These are phyloP conservation scores for Debaryomyces nepalensis DNA, from an alignment of 1,139 yeast species.

Conservation along the genomic window DNA sequence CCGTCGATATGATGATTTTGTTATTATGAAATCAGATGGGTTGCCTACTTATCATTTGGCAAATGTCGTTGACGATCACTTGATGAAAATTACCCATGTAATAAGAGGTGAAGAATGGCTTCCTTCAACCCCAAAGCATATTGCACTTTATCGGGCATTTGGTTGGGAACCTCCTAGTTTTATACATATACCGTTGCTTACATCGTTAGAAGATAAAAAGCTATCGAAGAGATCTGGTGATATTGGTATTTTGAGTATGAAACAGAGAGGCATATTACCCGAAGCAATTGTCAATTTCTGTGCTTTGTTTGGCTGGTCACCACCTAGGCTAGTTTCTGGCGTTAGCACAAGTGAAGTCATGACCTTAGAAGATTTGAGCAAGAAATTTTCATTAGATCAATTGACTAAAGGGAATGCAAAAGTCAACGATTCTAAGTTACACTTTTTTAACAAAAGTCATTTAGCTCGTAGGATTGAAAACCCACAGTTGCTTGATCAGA, in stretches of 20 bases:
- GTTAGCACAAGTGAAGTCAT: constrained; percentile 64
- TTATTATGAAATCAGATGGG: constrained; percentile 86
- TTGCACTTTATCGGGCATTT: constrained; percentile 82
- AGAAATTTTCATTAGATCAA: constrained; percentile 59
- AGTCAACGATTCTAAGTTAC: constrained; percentile 77
- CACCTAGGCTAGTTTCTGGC: constrained; percentile 59
- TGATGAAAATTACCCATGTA: constrained; percentile 92
- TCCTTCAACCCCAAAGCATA: constrained; percentile 92
- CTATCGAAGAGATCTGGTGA: constrained; percentile 87
- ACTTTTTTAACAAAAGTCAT: constrained; percentile 75
- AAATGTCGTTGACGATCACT: constrained; percentile 90
- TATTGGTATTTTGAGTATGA: constrained; percentile 65
- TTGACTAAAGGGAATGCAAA: constrained; percentile 93
- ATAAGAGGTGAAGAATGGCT: constrained; percentile 98
- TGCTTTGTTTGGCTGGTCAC: constrained; percentile 95
- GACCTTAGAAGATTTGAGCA: constrained; percentile 55
- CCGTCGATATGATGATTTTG: constrained; percentile 85
- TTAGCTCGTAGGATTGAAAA: constrained; percentile 44
- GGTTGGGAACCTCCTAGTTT: constrained; percentile 85
- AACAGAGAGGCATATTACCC: constrained; percentile 70
- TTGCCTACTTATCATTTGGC: constrained; percentile 97
- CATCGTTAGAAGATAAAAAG: constrained; percentile 76
- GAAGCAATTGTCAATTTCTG: constrained; percentile 88
- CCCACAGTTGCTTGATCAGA: constrained; percentile 31
- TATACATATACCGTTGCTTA: constrained; percentile 87